These are phyloP conservation scores for Oldenlandia corymbosa DNA, from an alignment of 257 asterid genomes.

Conservation along the genomic window DNA sequence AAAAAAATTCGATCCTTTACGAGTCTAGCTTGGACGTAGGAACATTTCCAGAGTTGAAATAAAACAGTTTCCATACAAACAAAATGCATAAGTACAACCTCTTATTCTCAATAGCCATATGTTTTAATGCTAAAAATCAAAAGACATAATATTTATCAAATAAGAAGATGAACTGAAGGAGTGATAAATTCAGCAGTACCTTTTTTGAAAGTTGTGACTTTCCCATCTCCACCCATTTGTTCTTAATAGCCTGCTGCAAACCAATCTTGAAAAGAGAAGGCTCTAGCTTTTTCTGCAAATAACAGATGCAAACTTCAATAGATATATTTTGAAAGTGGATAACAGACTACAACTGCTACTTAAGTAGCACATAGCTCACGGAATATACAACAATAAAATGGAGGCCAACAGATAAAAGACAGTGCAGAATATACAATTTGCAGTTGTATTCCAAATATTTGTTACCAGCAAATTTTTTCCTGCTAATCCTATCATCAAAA, in stretches of 20 bases:
- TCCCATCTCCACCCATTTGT: conserved; percentile 81
- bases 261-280: conserved; percentile 70
- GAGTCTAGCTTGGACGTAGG: too few relatives aligned
- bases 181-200: conserved; percentile 24
- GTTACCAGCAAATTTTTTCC: neutral
- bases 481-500: neutral
- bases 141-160: neutral
- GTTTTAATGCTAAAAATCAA: neutral
- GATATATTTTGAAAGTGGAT: neutral
- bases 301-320: conserved; percentile 15
- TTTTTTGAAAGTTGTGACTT: conserved; percentile 66
- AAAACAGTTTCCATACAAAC: neutral
- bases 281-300: conserved; percentile 61
- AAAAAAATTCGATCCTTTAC: too few relatives aligned
- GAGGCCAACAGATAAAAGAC: neutral
- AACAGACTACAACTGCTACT: neutral
- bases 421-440: neutral
- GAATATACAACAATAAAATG: neutral
- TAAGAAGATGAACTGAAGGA: too few relatives aligned
- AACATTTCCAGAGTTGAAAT: neutral
- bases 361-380: too few relatives aligned
- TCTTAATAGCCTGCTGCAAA: conserved; percentile 79
- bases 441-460: neutral
- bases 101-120: neutral
- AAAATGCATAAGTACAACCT: conserved; percentile 1